Evolutionary conservation across 2,329 filamentous ascomycete species (phyloP), one percentile per base, ranked within the genome.

Genomic region (Botrytis fragariae): DNA sequence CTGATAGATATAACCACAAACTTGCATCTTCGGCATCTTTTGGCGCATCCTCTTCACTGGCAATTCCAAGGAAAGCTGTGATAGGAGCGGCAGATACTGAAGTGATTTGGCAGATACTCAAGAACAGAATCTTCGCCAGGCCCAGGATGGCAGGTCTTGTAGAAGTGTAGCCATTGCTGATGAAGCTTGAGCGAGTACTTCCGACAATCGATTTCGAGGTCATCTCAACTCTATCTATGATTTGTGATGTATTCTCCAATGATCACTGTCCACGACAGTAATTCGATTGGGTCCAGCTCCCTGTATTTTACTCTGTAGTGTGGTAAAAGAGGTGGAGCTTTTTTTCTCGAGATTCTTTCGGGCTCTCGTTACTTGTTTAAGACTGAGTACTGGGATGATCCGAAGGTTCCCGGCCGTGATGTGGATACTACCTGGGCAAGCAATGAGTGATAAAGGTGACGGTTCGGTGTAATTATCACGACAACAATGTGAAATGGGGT

Each of bases 1-100:
- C 87, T 72, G 90, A 86, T 75, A 96, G 87, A 80, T 98, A 94
- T 63, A 95, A 85, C 92, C 93, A 97, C 77, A 97, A 84, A 69
- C 88, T 87, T 12, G 90, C 87, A 75, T 92, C 91, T 37, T 87
- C 84, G 12, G 84, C 82, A 72, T 89, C 85, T 75, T 86, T 85
- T 51, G 83, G 85, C 72, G 79, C 72, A 67, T 85, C 83, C 7
- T 86, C 85, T 20, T 81, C 76, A 63, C 85, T 85, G 18, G 86
- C 85, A 7, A 85, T 82, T 57, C 84, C 86, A 18, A 83, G 71
- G 57, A 81, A 81, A 16, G 78, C 72, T 63, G 77, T 80, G 64
- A 84, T 76, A 44, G 78, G 80, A 74, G 79, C 84, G 14, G 79
- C 80, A 29, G 75, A 73, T 44, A 78, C 77, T 70, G 77, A 75